Percentiles rank a stretch among this genome's conserved stretches.
Conservation (phyloP, 2,329 filamentous ascomycete genomes). For the Cladorrhinum sp. region DNA sequence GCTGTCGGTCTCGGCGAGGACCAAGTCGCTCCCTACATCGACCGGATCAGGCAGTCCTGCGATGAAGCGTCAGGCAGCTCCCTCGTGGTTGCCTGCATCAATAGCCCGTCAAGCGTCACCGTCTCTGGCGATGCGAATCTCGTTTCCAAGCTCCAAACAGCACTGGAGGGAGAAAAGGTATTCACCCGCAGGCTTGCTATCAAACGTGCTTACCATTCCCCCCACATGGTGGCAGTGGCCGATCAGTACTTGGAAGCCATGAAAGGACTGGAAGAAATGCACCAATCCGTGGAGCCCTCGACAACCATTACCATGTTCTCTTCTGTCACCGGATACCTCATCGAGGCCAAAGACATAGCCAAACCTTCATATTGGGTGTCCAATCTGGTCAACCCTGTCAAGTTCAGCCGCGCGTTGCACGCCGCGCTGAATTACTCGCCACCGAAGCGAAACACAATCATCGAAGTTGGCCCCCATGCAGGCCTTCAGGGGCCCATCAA, state of each 20-base stretch:
- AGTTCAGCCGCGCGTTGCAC: not conserved
- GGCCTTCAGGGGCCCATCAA: slow-evolving; percentile 30
- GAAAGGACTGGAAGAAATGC: too few species aligned
- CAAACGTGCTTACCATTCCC: slow-evolving; percentile 30
- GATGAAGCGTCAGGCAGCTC: too few species aligned
- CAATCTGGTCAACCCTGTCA: not conserved
- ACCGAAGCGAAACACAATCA: slow-evolving; percentile 18
- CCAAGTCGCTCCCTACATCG: not conserved
- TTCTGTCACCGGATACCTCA: not conserved
- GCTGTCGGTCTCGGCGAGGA: not conserved
- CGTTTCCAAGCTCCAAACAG: slow-evolving; percentile 6
- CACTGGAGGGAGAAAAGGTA: not conserved
- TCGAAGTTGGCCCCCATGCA: slow-evolving; percentile 33
- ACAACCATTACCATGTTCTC: too few species aligned
- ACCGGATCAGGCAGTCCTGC: not conserved
- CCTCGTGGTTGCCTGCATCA: not conserved
- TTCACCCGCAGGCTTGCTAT: slow-evolving; percentile 16
- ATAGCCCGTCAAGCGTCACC: slow-evolving; percentile 31
- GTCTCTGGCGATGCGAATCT: slow-evolving; percentile 31
- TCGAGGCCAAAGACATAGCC: not conserved
- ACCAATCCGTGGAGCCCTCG: too few species aligned
- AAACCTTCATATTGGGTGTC: slow-evolving; percentile 33
- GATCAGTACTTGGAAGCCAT: slow-evolving; percentile 19
- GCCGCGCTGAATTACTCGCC: slow-evolving; percentile 19
- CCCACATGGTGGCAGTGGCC: slow-evolving; percentile 24